These are phyloP conservation scores for Colletotrichum zoysiae DNA, from an alignment of 2,329 filamentous ascomycete genomes.

Conservation along the genomic window DNA sequence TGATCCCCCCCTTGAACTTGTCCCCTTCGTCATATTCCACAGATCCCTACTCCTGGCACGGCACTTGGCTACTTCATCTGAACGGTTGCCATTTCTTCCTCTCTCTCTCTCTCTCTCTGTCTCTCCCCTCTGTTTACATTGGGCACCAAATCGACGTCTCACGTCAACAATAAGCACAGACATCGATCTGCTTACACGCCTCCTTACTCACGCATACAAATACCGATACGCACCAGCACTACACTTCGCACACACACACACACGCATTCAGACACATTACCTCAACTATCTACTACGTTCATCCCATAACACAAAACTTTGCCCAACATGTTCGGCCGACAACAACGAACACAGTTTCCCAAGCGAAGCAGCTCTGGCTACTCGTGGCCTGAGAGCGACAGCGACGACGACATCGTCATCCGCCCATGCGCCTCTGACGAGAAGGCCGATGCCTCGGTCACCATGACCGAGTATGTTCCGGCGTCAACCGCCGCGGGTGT, in stretches of 20 bases:
- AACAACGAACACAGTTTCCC: slow-evolving; percentile 23
- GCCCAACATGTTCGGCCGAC: slow-evolving; percentile 33
- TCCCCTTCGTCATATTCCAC: not conserved
- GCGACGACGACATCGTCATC: slow-evolving; percentile 41
- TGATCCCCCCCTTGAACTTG: slow-evolving; percentile 1
- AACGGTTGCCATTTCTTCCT: not conserved
- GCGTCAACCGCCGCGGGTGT: not conserved
- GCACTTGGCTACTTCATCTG: slow-evolving; percentile 23
- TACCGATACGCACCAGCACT: not conserved
- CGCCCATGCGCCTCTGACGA: slow-evolving; percentile 35
- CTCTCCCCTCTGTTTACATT: slow-evolving; percentile 3
- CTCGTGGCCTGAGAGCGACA: slow-evolving; percentile 40
- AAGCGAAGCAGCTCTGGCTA: slow-evolving; percentile 36
- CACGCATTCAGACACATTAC: not conserved
- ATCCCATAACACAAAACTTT: not conserved
- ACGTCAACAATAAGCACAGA: slow-evolving; percentile 16
- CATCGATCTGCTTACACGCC: not conserved
- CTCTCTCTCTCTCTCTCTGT: too few species aligned
- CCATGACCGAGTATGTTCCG: slow-evolving; percentile 39
- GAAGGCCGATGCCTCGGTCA: slow-evolving; percentile 34
- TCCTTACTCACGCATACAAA: slow-evolving; percentile 1
- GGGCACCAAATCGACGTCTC: slow-evolving; percentile 20
- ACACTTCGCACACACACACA: not conserved
- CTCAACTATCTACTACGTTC: not conserved
- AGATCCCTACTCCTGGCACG: slow-evolving; percentile 3